These are phyloP conservation scores for Claviceps capensis DNA, from an alignment of 2,329 filamentous ascomycete species.

Conservation along the genomic window DNA sequence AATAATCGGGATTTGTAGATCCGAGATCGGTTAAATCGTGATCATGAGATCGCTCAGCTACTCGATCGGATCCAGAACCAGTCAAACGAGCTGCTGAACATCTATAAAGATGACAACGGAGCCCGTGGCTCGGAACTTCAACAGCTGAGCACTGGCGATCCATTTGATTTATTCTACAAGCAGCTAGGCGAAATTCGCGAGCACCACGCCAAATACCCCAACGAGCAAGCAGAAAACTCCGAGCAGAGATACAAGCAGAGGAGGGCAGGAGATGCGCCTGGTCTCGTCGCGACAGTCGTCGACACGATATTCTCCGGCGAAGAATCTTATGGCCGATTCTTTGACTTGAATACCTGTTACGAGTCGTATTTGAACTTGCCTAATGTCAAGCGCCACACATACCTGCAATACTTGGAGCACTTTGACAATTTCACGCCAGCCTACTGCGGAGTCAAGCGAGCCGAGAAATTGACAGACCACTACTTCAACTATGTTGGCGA, in stretches of 20 bases:
- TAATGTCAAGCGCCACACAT: conserved; percentile 70
- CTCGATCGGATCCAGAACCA: conserved; percentile 79
- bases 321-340: conserved; percentile 82
- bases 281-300: conserved; percentile 52
- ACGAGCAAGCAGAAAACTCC: conserved; percentile 88
- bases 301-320: conserved; percentile 93
- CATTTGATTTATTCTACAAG: conserved; percentile 83
- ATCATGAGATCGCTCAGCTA: conserved; percentile 83
- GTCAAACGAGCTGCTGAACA: conserved; percentile 62
- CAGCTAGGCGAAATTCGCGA: conserved; percentile 69
- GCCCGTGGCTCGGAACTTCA: conserved; percentile 68
- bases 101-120: conserved; percentile 71
- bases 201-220: conserved; percentile 83
- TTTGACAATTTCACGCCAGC: conserved; percentile 79
- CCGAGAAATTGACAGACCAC: conserved; percentile 78
- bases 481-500: conserved; percentile 84
- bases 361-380: conserved; percentile 85
- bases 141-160: conserved; percentile 68
- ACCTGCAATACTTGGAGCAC: conserved; percentile 81
- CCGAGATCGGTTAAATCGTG: conserved; percentile 74
- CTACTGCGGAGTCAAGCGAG: conserved; percentile 58
- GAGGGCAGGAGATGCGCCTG: conserved; percentile 49
- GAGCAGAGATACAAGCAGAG: conserved; percentile 77
- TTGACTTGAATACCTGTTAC: conserved; percentile 74
- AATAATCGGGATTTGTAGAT: conserved; percentile 39